A percentile compares a stretch with the other conserved stretches of the same genome.
phyloP scores from a whole-genome alignment of 305 asterid genomes.

The Solanum hybrid region DNA sequence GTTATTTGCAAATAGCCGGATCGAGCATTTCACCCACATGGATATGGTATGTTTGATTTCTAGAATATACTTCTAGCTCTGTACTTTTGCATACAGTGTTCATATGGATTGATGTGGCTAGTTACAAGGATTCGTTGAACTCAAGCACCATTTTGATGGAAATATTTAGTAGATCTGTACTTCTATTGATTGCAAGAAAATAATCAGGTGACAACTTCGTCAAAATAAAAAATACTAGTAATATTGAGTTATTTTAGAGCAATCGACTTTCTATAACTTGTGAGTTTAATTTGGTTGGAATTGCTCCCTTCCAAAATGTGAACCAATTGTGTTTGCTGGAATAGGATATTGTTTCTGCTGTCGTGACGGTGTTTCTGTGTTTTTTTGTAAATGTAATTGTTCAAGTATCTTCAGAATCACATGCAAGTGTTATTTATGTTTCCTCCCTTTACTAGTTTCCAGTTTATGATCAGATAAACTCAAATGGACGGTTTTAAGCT shows the following conservation, averaged over 20 bases:
- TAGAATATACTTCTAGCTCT: background rate
- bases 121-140: background rate
- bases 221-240: background rate
- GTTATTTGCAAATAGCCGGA: constrained; percentile 55
- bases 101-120: background rate
- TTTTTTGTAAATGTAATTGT: background rate
- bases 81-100: background rate
- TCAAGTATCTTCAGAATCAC: background rate
- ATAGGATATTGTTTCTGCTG: background rate
- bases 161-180: background rate
- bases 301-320: background rate
- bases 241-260: background rate
- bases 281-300: background rate
- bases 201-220: background rate
- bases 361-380: background rate
- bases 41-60: constrained; percentile 53
- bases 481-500: background rate
- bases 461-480: background rate
- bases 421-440: background rate
- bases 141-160: background rate
- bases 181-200: background rate
- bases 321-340: background rate
- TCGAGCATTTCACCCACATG: constrained; percentile 74
- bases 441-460: background rate
- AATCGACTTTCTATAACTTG: background rate